Percentiles rank a stretch among this genome's conserved stretches.
Conservation (phyloP, 208 protist species). For the Naegleria lovaniensis region DNA sequence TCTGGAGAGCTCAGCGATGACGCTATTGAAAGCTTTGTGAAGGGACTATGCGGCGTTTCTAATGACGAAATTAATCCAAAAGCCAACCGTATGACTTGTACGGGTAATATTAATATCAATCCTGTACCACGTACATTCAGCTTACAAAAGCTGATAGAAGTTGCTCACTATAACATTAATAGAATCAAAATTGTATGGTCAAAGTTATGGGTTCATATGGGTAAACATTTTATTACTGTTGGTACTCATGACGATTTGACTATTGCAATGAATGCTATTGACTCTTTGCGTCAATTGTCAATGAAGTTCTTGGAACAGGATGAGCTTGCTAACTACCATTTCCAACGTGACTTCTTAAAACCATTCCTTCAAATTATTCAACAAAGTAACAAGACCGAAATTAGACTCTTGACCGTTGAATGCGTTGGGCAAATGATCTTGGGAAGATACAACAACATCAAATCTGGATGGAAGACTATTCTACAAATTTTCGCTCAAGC, state of each 20-base stretch:
- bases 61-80: slow-evolving; percentile 56
- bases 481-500: slow-evolving; percentile 52
- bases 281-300: slow-evolving; percentile 72
- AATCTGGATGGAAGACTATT: slow-evolving; percentile 69
- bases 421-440: slow-evolving; percentile 58
- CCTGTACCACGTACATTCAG: slow-evolving; percentile 47
- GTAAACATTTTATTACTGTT: slow-evolving; percentile 56
- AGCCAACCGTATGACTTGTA: neutral
- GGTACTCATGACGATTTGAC: slow-evolving; percentile 53
- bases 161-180: slow-evolving; percentile 73
- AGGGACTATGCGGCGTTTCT: slow-evolving; percentile 55
- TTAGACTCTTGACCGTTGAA: slow-evolving; percentile 34
- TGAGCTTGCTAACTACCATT: slow-evolving; percentile 70
- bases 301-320: slow-evolving; percentile 76
- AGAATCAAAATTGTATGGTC: slow-evolving; percentile 72
- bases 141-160: slow-evolving; percentile 77
- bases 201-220: slow-evolving; percentile 62
- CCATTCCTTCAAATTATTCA: slow-evolving; percentile 72
- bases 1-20: slow-evolving; percentile 43
- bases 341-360: slow-evolving; percentile 79
- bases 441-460: slow-evolving; percentile 51
- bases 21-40: slow-evolving; percentile 68
- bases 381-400: slow-evolving; percentile 7
- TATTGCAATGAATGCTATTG: slow-evolving; percentile 71
- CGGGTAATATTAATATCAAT: neutral